Conservation (phyloP, 768 basidiomycete species). For the Boletales sp. region DNA sequence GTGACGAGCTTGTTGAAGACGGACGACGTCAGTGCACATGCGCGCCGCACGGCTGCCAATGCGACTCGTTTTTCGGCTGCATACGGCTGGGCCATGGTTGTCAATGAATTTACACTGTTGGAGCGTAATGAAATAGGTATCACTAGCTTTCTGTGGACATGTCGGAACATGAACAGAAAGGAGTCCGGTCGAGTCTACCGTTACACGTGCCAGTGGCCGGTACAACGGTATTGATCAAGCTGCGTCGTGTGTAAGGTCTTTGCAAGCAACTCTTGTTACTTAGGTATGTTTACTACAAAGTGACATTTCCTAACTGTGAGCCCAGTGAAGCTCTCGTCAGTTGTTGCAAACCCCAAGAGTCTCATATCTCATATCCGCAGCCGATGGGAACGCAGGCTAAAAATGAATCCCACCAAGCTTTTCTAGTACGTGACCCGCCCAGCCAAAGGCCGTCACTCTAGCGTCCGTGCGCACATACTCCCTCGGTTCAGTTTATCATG, state of each 20-base stretch:
- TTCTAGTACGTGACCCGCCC: too few species aligned
- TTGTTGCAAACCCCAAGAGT: too few species aligned
- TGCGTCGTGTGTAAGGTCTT: too few species aligned
- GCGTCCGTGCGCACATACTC: background rate
- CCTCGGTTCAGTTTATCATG: background rate
- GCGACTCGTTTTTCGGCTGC: conserved; percentile 76
- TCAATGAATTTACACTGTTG: background rate
- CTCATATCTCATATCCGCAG: too few species aligned
- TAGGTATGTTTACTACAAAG: too few species aligned
- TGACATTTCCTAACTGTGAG: too few species aligned
- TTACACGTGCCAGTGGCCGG: conserved; percentile 1
- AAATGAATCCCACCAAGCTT: background rate
- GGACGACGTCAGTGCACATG: conserved; percentile 76
- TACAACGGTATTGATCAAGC: background rate
- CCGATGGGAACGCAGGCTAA: background rate
- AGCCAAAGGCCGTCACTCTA: background rate
- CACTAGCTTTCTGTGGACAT: conserved; percentile 9
- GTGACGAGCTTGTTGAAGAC: conserved; percentile 85
- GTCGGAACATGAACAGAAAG: conserved; percentile 9
- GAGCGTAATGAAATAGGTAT: background rate
- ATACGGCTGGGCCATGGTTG: conserved; percentile 51
- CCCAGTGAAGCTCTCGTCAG: too few species aligned
- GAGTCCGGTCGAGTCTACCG: background rate
- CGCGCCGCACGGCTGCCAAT: conserved; percentile 81
- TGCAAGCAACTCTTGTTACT: too few species aligned